Base-by-base conservation (phyloP, 2,329 filamentous ascomycete species). In the Diaporthe velutina region DNA sequence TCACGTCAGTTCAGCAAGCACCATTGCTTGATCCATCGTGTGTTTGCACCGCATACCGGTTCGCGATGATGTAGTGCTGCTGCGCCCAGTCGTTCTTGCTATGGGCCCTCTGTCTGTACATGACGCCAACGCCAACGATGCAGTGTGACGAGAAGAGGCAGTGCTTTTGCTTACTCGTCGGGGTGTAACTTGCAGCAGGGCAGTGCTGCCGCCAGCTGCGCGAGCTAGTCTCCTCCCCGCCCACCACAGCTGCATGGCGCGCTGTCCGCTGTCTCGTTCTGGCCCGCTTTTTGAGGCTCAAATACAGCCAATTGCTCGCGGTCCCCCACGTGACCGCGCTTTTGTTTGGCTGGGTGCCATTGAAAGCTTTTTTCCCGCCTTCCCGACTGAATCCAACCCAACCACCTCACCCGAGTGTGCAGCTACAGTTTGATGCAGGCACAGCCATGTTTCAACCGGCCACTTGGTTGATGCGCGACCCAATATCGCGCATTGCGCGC, bases 201-300 rank as follows among this genome's bases (percentile, higher is more conserved):
- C 55, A 71, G 55, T 72, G 70, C 70, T 40, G 55, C 55, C 22
- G 52, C 54, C 22, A 35, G 68, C 38, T 60, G 38, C 45, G 55
- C 40, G 22, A 38, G 42, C 28, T 61, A 38, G 22, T 28, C 38
- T 50, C 2, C 35, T 5, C 28, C 33, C 33, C 33, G 55, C 55
- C 19, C 19, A 38, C 55, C 55, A 38, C 10, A 30, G 38, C 25
- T 64, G n/a, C 38, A 45, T 28, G 40, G 42, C n/a, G 45, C 33
- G 64, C n/a, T 68, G 45, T n/a, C n/a, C n/a, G 35, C 35, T 38
- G 5, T 61, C 25, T 48, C 33, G 22, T 15, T 25, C 17, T 7
- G 70, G 10, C 67, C 74, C 74, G 52, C 74, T 68, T 76, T 70
- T 61, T 68, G 74, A 76, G 74, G 72, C 74, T 76, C 60, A 74